Evolutionary conservation across 2,329 filamentous ascomycete species (phyloP).

Genomic region (Fusarium chaquense): DNA sequence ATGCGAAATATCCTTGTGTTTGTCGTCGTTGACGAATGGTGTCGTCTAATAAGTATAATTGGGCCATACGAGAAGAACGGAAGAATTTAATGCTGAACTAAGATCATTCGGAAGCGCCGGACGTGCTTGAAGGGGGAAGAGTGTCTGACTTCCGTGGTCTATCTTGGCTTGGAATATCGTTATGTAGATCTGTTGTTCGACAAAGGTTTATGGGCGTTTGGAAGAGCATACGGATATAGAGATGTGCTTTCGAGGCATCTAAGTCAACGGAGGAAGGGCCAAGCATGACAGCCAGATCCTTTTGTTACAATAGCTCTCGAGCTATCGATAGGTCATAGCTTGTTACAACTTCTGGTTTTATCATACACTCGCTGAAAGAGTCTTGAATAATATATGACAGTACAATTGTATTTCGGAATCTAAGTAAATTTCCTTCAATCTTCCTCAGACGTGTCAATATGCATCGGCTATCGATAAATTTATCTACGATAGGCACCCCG

Average conservation of each 20-base stretch:
- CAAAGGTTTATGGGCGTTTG: background rate
- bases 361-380: too few relatives aligned
- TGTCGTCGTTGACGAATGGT: conserved; percentile 3
- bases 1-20: conserved; percentile 2
- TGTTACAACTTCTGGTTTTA: too few relatives aligned
- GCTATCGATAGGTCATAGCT: too few relatives aligned
- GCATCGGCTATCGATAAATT: too few relatives aligned
- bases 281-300: too few relatives aligned
- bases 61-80: background rate
- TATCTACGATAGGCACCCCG: too few relatives aligned
- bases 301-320: too few relatives aligned
- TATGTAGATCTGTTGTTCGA: background rate
- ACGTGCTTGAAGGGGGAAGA: background rate
- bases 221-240: background rate
- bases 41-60: background rate
- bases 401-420: too few relatives aligned
- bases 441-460: too few relatives aligned
- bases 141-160: background rate
- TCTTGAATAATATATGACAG: too few relatives aligned
- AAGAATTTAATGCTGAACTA: background rate
- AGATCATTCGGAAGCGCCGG: conserved; percentile 2
- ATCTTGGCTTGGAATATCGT: background rate
- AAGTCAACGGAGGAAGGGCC: background rate
- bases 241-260: background rate
- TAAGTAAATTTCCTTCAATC: too few relatives aligned